A percentile compares a stretch with the other conserved stretches of the same genome.
These are phyloP conservation scores for Ogataea pini DNA, from an alignment of 805 yeast genomes.

Conservation along the genomic window DNA sequence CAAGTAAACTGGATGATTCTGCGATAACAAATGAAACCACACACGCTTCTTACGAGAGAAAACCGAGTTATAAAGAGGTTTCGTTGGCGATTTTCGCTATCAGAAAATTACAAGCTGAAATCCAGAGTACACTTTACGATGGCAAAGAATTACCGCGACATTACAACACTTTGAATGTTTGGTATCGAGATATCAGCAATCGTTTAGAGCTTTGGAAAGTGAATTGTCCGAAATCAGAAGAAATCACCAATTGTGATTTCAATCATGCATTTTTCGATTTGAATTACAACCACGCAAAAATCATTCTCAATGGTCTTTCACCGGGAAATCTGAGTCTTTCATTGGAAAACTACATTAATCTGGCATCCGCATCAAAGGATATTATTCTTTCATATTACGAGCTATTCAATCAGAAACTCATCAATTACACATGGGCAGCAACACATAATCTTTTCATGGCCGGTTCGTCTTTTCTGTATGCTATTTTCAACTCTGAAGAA, in stretches of 20 bases:
- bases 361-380: slow-evolving; percentile 65
- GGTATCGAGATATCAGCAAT: slow-evolving; percentile 58
- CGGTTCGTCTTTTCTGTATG: slow-evolving; percentile 79
- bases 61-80: slow-evolving; percentile 62
- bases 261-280: slow-evolving; percentile 67
- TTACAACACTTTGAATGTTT: slow-evolving; percentile 52
- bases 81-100: slow-evolving; percentile 67
- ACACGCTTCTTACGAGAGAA: slow-evolving; percentile 40
- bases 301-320: slow-evolving; percentile 73
- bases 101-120: slow-evolving; percentile 74
- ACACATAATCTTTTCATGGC: slow-evolving; percentile 89
- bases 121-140: slow-evolving; percentile 72
- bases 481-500: slow-evolving; percentile 68
- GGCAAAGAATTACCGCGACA: slow-evolving; percentile 68
- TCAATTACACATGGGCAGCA: slow-evolving; percentile 92
- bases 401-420: slow-evolving; percentile 53
- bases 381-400: slow-evolving; percentile 64
- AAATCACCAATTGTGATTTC: slow-evolving; percentile 73
- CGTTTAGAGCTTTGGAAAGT: slow-evolving; percentile 65
- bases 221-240: slow-evolving; percentile 53
- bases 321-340: slow-evolving; percentile 64
- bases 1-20: slow-evolving; percentile 75
- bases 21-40: slow-evolving; percentile 41
- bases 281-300: slow-evolving; percentile 74
- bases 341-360: slow-evolving; percentile 52